Evolutionary conservation across 768 basidiomycete species (phyloP).

Genomic region (Cytidiella melzeri): DNA sequence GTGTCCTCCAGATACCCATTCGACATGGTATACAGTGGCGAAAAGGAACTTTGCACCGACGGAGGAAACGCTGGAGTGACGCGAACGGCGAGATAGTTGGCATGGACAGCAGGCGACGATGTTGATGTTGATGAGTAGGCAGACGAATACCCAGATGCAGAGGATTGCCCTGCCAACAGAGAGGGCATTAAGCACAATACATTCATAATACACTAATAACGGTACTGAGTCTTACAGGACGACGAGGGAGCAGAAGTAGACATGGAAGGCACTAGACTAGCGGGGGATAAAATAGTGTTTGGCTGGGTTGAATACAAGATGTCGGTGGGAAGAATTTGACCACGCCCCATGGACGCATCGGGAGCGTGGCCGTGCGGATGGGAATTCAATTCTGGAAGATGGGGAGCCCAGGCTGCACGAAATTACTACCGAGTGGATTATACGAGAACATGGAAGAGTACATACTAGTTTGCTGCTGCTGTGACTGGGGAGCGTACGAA

Average conservation of each 20-base stretch:
- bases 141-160: constrained; percentile 15
- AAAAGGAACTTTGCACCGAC: constrained; percentile 15
- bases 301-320: constrained; percentile 21
- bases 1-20: background rate
- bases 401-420: constrained; percentile 23
- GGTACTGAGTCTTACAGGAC: constrained; percentile 71
- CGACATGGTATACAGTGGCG: constrained; percentile 17
- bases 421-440: constrained; percentile 20
- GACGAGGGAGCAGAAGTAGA: constrained; percentile 22
- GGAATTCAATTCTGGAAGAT: constrained; percentile 21
- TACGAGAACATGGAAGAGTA: constrained; percentile 18
- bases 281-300: constrained; percentile 32
- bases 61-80: constrained; percentile 1
- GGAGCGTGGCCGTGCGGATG: constrained; percentile 13
- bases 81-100: background rate
- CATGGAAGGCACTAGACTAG: constrained; percentile 44
- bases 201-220: constrained; percentile 61
- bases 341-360: constrained; percentile 19
- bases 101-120: constrained; percentile 6
- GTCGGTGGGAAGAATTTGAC: constrained; percentile 20
- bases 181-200: constrained; percentile 64
- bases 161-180: constrained; percentile 42
- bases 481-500: constrained; percentile 10
- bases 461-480: constrained; percentile 21
- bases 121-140: constrained; percentile 7